Evolutionary conservation across 2,329 filamentous ascomycete species (phyloP), one percentile per base, ranked within the genome.

Genomic region (Exophiala alcalophila): DNA sequence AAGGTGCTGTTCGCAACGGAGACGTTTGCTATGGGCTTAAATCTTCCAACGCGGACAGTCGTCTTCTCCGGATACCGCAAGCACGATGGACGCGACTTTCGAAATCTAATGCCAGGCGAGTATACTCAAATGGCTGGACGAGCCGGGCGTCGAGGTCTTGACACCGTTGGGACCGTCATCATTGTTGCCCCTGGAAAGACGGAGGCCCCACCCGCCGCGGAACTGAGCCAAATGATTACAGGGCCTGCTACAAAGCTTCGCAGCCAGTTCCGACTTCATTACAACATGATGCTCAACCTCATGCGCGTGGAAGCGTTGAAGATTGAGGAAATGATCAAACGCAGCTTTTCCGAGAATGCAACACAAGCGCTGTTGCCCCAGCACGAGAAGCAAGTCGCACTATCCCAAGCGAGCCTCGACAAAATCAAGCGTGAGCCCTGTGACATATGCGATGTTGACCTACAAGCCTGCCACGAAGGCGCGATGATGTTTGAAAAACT

Each of bases 301-400:
- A 73, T 98, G 34, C 84, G 92, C 24, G 92, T 98, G 2, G 92
- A 98, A 65, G 92, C 92, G 2, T 69, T 98, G 53, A 97, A 96
- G 70, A 97, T 98, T 56, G 92, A 98, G 64, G 92, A 98, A 67
- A 98, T 98, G 92, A 98, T 98, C 72, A 98, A 98, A 75, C 84
- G 92, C 54, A 96, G 90, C 64, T 98, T 98, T 72, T 96, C 91
- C 38, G 92, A 98, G 65, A 92, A 98, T 65, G 91, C 91, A 16
- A 97, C 91, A 0, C 92, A 98, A 61, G 90, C 94, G 50, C 69
- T 97, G 9, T 72, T 97, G 1, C 92, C 92, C 0, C 90, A 97
- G 64, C 91, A 97, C 57, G 90, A 98, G 66, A 94, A 94, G 65
- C 85, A 89, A 44, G 88, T 98, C 49, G 89, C 91, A 62, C 57